phyloP scores from a whole-genome alignment of 2,329 filamentous ascomycete genomes.

The Pseudocercospora musae region DNA sequence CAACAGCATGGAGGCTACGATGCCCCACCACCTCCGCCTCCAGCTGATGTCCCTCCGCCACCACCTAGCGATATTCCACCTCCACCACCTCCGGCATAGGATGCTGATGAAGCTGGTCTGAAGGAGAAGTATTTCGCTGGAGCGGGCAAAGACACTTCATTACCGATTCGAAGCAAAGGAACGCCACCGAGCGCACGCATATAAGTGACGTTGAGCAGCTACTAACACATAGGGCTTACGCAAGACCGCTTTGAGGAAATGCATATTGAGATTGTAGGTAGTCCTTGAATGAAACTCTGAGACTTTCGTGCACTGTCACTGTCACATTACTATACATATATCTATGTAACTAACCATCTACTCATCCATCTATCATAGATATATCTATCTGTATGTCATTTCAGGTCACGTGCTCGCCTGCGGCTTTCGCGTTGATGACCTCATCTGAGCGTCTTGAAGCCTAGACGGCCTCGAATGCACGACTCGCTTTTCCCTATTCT shows the following conservation, averaged over 20 bases:
- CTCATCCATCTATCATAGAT: too few species aligned
- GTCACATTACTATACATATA: too few species aligned
- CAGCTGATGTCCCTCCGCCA: conserved; percentile 59
- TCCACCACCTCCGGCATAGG: conserved; percentile 54
- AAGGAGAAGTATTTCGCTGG: not conserved
- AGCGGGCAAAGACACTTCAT: not conserved
- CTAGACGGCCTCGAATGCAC: not conserved
- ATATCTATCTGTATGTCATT: too few species aligned
- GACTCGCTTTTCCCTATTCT: not conserved
- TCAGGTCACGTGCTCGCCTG: not conserved
- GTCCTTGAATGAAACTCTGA: not conserved
- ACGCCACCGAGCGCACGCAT: not conserved
- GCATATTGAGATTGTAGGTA: not conserved
- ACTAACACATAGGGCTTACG: not conserved
- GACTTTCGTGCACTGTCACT: not conserved
- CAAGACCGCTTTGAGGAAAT: not conserved
- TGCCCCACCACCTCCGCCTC: conserved; percentile 48
- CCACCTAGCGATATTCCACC: conserved; percentile 61
- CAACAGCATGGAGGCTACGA: conserved; percentile 20
- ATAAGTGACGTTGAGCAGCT: not conserved
- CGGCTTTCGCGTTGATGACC: not conserved
- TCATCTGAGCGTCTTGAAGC: not conserved
- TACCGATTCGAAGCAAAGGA: not conserved
- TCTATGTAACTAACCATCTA: too few species aligned
- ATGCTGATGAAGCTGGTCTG: not conserved